Conservation (phyloP, 352 stramenopile genomes). For the Globisporangium iwayamae region DNA sequence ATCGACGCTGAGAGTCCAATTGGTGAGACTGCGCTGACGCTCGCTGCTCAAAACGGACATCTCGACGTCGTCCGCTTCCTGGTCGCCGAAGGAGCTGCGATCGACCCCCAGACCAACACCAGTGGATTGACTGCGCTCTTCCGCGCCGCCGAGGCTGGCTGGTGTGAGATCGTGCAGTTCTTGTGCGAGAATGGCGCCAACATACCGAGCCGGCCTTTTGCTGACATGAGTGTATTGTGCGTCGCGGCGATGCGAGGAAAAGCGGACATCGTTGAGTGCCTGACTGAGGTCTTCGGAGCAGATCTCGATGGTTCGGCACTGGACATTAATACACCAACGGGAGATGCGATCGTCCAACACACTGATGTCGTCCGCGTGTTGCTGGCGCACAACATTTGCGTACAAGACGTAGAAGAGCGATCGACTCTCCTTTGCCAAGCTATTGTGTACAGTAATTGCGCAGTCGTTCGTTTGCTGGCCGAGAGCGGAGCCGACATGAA, state of each 20-base stretch:
- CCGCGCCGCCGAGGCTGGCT: background rate
- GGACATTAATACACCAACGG: too few relatives aligned
- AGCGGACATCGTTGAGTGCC: conserved; percentile 4
- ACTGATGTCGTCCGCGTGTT: too few relatives aligned
- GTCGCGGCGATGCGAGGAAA: background rate
- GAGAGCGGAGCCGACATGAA: background rate
- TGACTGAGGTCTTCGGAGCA: background rate
- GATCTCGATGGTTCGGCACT: background rate
- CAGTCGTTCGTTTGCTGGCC: background rate
- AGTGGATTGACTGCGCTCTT: background rate
- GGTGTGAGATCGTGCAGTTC: conserved; percentile 2
- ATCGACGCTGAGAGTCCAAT: background rate
- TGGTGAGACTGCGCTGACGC: background rate
- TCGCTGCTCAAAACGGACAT: background rate
- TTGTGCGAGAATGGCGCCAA: conserved; percentile 1
- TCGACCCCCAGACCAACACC: background rate
- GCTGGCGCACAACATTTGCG: too few relatives aligned
- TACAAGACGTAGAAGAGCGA: too few relatives aligned
- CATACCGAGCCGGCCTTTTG: background rate
- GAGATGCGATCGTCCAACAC: too few relatives aligned
- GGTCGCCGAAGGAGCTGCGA: background rate
- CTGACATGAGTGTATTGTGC: background rate
- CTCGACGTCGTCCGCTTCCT: conserved; percentile 1
- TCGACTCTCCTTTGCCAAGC: background rate
- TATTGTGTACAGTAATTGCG: background rate